A percentile compares a stretch with the other conserved stretches of the same genome.
These are phyloP conservation scores for Sodiomyces alkalinus DNA, from an alignment of 2,329 filamentous ascomycete species.

Conservation along the genomic window DNA sequence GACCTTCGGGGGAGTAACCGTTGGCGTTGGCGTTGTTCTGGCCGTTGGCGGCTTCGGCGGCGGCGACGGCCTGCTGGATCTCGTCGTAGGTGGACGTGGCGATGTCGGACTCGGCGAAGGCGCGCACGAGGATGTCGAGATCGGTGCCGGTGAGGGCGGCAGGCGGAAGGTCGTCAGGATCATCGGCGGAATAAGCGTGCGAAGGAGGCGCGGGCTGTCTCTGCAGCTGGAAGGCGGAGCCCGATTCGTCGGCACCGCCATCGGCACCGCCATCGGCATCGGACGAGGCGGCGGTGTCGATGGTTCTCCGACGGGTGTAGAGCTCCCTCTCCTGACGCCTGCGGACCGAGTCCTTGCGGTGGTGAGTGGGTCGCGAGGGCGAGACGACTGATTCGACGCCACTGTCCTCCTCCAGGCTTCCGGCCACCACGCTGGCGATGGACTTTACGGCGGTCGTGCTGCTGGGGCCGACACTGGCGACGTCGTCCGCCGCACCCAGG, in stretches of 20 bases:
- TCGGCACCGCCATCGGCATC: no score
- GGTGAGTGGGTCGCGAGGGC: conserved; percentile 48
- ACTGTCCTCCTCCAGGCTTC: conserved; percentile 56
- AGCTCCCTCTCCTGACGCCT: conserved; percentile 80
- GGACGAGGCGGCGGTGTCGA: conserved; percentile 47
- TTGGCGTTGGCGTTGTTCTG: conserved; percentile 42
- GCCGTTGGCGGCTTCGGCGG: conserved; percentile 53
- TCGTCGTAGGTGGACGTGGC: conserved; percentile 61
- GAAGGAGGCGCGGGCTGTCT: conserved; percentile 34
- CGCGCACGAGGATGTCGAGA: conserved; percentile 64
- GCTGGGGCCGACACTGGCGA: conserved; percentile 60
- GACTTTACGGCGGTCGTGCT: conserved; percentile 84
- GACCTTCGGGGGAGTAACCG: conserved; percentile 26
- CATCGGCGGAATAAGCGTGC: conserved; percentile 61
- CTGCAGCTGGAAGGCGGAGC: conserved; percentile 37
- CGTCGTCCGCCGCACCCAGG: conserved; percentile 35
- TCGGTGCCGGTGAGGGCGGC: conserved; percentile 53
- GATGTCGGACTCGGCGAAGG: conserved; percentile 67
- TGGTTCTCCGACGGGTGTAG: conserved; percentile 61
- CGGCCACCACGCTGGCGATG: conserved; percentile 67
- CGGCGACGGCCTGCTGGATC: conserved; percentile 53
- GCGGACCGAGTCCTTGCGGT: conserved; percentile 66
- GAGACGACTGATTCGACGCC: conserved; percentile 38
- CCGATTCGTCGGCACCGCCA: conserved; percentile 33
- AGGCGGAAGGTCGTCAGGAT: conserved; percentile 48